Conservation (phyloP, 176 grass and related monocot genomes). For the Elymus sibiricus region DNA sequence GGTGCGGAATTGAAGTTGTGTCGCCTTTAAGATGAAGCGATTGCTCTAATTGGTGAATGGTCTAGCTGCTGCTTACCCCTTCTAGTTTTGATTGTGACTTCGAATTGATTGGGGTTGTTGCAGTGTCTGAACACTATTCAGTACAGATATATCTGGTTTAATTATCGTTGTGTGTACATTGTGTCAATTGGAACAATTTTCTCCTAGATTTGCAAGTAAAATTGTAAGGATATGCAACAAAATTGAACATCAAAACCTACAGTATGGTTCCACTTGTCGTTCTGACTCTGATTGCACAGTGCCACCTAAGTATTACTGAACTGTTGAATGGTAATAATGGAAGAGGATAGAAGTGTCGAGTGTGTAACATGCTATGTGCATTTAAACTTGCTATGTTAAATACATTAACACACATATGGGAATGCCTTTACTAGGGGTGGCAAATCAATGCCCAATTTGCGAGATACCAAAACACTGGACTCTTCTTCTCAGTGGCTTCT, state of each 20-base stretch:
- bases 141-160: not conserved
- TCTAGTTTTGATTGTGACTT: not conserved
- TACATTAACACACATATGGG: not conserved
- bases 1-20: not conserved
- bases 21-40: not conserved
- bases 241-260: not conserved
- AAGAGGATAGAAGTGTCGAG: not conserved
- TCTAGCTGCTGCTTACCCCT: not conserved
- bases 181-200: not conserved
- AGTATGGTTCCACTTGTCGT: not conserved
- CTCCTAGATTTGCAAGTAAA: not conserved
- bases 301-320: not conserved
- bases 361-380: not conserved
- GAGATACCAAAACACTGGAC: not conserved
- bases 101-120: not conserved
- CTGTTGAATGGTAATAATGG: not conserved
- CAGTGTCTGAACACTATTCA: not conserved
- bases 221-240: not conserved
- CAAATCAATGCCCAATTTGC: not conserved
- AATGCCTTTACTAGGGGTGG: not conserved
- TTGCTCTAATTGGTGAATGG: not conserved
- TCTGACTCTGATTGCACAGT: not conserved
- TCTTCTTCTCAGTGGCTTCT: not conserved
- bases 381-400: not conserved
- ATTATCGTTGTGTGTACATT: not conserved